Percentiles rank a stretch among this genome's conserved stretches.
phyloP scores from a whole-genome alignment of 169 alveolate genomes.

The Eimeria tenella region DNA sequence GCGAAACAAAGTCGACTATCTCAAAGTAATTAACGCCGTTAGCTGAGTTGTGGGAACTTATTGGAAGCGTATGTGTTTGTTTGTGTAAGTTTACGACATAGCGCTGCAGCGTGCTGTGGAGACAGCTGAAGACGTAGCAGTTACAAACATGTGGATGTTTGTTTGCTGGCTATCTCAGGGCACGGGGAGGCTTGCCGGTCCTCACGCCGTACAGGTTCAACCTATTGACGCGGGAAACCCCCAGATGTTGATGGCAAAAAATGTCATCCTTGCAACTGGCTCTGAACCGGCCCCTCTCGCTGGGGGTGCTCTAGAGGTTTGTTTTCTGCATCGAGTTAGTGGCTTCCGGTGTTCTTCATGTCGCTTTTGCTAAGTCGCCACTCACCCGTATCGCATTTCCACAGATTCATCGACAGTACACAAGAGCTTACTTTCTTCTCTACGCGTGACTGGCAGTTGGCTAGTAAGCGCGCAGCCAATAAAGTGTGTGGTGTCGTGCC shows the following conservation, averaged over 20 bases:
- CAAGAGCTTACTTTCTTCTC: too few species aligned
- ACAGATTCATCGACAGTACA: too few species aligned
- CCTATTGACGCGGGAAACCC: neutral
- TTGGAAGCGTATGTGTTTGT: slow-evolving; percentile 6
- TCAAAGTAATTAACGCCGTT: slow-evolving; percentile 82
- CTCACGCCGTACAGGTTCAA: slow-evolving; percentile 21
- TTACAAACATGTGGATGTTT: neutral
- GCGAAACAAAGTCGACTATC: slow-evolving; percentile 94
- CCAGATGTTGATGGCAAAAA: slow-evolving; percentile 83
- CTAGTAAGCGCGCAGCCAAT: neutral
- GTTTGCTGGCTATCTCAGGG: slow-evolving; percentile 46
- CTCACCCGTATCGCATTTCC: neutral
- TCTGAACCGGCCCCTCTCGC: slow-evolving; percentile 92
- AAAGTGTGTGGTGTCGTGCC: neutral
- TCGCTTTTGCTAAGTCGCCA: neutral
- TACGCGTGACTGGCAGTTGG: neutral
- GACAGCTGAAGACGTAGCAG: neutral
- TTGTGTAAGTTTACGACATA: neutral
- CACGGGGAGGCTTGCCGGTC: slow-evolving; percentile 61
- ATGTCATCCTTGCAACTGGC: slow-evolving; percentile 97
- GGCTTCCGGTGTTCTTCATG: neutral
- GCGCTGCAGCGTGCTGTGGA: neutral
- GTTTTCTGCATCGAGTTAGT: neutral
- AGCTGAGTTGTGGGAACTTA: neutral
- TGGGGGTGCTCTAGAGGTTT: slow-evolving; percentile 56